These are phyloP conservation scores for Pulicaria dysenterica DNA, from an alignment of 129 eudicot genomes.

Conservation along the genomic window DNA sequence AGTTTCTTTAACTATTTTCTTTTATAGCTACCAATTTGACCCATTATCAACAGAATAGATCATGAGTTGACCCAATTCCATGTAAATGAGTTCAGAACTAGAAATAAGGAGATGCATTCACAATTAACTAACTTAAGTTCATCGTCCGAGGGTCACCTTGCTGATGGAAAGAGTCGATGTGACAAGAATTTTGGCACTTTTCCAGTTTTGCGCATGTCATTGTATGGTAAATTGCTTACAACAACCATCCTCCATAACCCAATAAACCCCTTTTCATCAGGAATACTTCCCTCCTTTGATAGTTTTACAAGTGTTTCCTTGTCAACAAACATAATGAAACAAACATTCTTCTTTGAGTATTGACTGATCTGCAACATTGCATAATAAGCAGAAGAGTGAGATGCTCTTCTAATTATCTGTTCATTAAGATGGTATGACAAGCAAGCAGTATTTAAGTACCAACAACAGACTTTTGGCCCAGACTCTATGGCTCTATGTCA, in stretches of 20 bases:
- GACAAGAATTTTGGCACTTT: constrained; percentile 88
- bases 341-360: constrained; percentile 77
- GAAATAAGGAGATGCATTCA: no score
- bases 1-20: no score
- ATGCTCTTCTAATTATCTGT: neutral
- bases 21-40: no score
- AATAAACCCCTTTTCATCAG: constrained; percentile 68
- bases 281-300: constrained; percentile 71
- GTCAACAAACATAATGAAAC: constrained; percentile 90
- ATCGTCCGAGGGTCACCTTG: constrained; percentile 60
- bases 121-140: no score
- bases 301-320: constrained; percentile 66
- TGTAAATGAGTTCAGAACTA: no score
- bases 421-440: neutral
- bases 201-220: constrained; percentile 91
- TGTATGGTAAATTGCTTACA: constrained; percentile 74
- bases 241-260: constrained; percentile 84
- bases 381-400: constrained; percentile 14
- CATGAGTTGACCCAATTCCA: no score
- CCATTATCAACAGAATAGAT: no score
- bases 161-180: constrained; percentile 93
- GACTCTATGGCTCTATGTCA: neutral
- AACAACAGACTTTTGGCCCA: neutral
- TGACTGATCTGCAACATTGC: constrained; percentile 85
- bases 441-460: neutral